Base-by-base conservation (phyloP, 1,139 yeast species). In the Barnettozyma hawaiiensis region DNA sequence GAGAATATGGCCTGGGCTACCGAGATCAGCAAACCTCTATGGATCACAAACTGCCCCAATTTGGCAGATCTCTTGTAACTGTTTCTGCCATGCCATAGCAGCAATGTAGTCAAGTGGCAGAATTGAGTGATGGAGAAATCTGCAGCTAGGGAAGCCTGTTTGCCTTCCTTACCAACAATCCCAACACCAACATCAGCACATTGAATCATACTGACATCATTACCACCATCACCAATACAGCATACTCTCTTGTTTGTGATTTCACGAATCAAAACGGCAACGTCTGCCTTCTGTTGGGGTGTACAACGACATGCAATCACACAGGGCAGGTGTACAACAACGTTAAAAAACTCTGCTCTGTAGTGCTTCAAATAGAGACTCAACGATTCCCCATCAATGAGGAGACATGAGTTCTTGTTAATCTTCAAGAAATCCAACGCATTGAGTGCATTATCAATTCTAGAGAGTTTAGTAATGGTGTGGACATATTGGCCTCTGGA, bases 101-200 rank as follows among this genome's bases (percentile, higher is more conserved):
- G 67, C 44, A 94, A 71, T 55, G 87, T 87, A 36, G 95, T 85
- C 48, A 94, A 66, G 61, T 86, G 87, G 58, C 95, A 86, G 61
- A 94, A 94, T 63, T 90, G 96, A 33, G 89, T 84, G 43, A 94
- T 79, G 29, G 96, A 86, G 63, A 90, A 94, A 64, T 94, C 99
- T 0, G 98, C 98, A 3, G 97, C 96, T 43, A 94, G 69, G 1
- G 97, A 87, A 0, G 98, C 98, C 62, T 94, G 99, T 53, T 83
- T 83, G 23, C 99, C 99, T 63, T 94, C 99, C 61, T 94, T 94
- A 33, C 99, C 99, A 21, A 92, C 98, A 53, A 94, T 92, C 43
- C 99, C 99, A 32, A 94, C 96, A 45, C 99, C 99, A 10, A 94
- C 96, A 66, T 94, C 96, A 0, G 99, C 98, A 54, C 95, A 85